Evolutionary conservation across 179 eudicot genomes (phyloP).

Genomic region (Beta macrorhiza): DNA sequence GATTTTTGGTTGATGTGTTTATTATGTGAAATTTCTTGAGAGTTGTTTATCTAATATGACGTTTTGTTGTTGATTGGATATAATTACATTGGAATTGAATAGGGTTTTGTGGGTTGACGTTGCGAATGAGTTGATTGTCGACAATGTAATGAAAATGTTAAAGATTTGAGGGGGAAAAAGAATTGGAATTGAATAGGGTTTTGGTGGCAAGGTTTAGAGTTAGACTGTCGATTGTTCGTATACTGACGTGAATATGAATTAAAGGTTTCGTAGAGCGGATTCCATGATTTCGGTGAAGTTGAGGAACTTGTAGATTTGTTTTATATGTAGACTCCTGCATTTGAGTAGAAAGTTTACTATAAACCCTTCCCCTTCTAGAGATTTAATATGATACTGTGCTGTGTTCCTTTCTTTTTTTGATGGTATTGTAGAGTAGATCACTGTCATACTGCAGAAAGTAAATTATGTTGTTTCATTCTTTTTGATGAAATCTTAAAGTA

Average conservation of each 20-base stretch:
- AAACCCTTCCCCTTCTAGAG: not conserved
- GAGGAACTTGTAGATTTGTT: no score
- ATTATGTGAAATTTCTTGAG: not conserved
- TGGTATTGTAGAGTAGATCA: not conserved
- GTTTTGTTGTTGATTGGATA: not conserved
- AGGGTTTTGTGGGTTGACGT: not conserved
- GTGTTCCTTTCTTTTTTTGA: not conserved
- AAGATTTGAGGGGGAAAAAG: no score
- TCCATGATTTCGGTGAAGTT: no score
- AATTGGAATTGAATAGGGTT: no score
- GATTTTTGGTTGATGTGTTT: not conserved
- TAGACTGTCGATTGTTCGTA: no score
- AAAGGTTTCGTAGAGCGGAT: no score
- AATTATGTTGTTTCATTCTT: not conserved
- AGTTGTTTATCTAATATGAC: not conserved
- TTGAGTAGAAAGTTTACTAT: no score
- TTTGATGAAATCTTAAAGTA: slow-evolving; percentile 6
- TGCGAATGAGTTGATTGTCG: no score
- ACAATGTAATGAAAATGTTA: no score
- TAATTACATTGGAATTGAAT: not conserved
- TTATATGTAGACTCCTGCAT: no score
- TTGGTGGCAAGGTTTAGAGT: no score
- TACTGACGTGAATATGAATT: no score
- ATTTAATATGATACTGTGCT: not conserved
- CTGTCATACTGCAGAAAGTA: not conserved